Evolutionary conservation across 306 rosid genomes (phyloP).

Genomic region (Arachis stenosperma): DNA sequence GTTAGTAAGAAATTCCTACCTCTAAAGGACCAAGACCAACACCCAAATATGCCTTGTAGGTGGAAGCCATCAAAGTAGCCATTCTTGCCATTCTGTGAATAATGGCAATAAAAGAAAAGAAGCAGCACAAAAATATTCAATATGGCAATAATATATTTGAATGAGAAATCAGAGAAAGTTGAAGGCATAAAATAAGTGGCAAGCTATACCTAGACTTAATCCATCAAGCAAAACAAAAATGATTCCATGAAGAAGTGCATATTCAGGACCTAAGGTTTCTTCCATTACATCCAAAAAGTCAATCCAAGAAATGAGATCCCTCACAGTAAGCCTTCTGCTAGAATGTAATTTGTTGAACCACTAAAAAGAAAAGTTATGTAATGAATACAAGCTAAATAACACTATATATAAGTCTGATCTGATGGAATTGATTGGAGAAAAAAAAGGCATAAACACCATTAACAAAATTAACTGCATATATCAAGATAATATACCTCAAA

Average conservation of each 20-base stretch:
- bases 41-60: conserved; percentile 89
- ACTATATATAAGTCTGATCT: neutral
- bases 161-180: conserved; percentile 48
- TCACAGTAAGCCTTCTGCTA: conserved; percentile 79
- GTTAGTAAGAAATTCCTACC: conserved; percentile 46
- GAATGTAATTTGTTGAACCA: conserved; percentile 74
- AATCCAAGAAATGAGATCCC: conserved; percentile 96
- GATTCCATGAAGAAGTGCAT: too few species aligned
- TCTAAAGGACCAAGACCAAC: conserved; percentile 88
- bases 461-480: too few species aligned
- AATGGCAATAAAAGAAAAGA: conserved; percentile 45
- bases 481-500: too few species aligned
- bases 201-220: too few species aligned
- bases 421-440: neutral
- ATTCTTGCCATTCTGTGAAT: conserved; percentile 95
- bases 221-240: too few species aligned
- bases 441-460: neutral
- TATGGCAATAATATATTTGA: conserved; percentile 20
- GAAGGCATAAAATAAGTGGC: too few species aligned
- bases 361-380: conserved; percentile 44
- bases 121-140: neutral
- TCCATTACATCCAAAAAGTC: neutral
- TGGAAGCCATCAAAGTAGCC: conserved; percentile 93
- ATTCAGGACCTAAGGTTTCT: too few species aligned
- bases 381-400: conserved; percentile 30